phyloP scores from a whole-genome alignment of 257 asterid species.

The Fraxinus anomala region DNA sequence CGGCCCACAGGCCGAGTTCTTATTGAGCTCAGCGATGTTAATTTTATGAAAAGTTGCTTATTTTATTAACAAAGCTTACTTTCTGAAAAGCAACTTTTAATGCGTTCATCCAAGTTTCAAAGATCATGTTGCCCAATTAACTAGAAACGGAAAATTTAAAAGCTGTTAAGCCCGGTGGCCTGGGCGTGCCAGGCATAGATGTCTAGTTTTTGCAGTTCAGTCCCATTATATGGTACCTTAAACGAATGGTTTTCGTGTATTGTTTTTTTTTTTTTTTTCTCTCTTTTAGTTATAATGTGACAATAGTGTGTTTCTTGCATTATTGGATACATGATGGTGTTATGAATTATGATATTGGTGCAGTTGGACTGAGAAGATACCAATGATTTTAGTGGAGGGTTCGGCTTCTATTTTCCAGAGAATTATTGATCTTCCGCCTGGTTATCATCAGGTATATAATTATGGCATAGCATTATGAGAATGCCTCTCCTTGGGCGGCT shows the following conservation, averaged over 20 bases:
- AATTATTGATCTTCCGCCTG: conserved; percentile 61
- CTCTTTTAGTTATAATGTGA: conserved; percentile 4
- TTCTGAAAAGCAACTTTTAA: not conserved
- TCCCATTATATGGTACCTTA: not conserved
- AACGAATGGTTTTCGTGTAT: not conserved
- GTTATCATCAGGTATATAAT: conserved; percentile 60
- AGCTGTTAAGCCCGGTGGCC: not conserved
- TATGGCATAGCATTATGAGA: not conserved
- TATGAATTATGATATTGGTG: conserved; percentile 19
- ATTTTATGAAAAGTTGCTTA: not conserved
- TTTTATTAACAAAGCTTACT: not conserved
- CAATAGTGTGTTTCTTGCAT: not conserved
- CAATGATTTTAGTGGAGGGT: conserved; percentile 55
- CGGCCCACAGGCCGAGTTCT: not conserved
- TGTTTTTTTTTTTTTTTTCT: conserved; percentile 3
- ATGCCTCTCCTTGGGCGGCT: not conserved
- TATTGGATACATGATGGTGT: conserved; percentile 7
- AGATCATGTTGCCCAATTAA: not conserved
- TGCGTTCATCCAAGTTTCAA: not conserved
- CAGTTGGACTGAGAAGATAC: conserved; percentile 64
- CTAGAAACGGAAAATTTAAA: not conserved
- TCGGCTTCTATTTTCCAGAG: conserved; percentile 49
- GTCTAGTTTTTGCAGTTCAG: not conserved
- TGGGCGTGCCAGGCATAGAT: not conserved
- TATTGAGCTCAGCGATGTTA: not conserved